phyloP scores from a whole-genome alignment of 768 basidiomycete genomes.

The Macrolepiota dolichaula region DNA sequence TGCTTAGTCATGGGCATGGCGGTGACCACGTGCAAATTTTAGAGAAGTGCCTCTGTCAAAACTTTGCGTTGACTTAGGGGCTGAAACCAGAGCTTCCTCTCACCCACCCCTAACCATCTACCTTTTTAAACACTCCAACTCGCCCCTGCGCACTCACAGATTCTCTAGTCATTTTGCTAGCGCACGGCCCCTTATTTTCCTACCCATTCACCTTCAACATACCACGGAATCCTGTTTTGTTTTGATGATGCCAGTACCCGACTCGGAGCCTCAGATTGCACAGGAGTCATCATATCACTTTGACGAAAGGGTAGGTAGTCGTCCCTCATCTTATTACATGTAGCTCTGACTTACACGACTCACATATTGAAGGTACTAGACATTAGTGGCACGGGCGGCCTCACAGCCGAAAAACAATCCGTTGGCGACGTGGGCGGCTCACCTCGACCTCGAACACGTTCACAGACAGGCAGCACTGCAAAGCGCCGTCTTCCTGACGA shows the following conservation, averaged over 20 bases:
- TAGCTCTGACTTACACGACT: neutral
- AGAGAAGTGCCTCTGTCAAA: conserved; percentile 4
- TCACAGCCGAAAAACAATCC: neutral
- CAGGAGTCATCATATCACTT: conserved; percentile 2
- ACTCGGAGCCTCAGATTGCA: neutral
- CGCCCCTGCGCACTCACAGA: neutral
- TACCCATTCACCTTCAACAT: neutral
- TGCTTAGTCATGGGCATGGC: neutral
- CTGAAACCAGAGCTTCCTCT: conserved; percentile 7
- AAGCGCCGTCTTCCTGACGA: conserved; percentile 27
- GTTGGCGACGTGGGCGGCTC: conserved; percentile 3
- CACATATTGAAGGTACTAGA: conserved; percentile 5
- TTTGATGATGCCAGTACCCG: neutral
- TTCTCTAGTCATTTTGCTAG: neutral
- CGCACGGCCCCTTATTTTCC: neutral
- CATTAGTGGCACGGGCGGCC: neutral
- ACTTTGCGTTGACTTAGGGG: conserved; percentile 9
- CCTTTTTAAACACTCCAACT: neutral
- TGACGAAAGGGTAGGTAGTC: neutral
- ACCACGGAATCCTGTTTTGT: neutral
- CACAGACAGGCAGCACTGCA: conserved; percentile 28
- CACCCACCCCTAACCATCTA: neutral
- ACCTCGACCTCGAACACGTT: conserved; percentile 31
- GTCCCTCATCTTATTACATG: neutral
- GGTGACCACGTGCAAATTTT: conserved; percentile 10